Evolutionary conservation across 371 early-diverging fungal species (phyloP), one percentile per base, ranked within the genome.

Genomic region (Actinomortierella wolfii): DNA sequence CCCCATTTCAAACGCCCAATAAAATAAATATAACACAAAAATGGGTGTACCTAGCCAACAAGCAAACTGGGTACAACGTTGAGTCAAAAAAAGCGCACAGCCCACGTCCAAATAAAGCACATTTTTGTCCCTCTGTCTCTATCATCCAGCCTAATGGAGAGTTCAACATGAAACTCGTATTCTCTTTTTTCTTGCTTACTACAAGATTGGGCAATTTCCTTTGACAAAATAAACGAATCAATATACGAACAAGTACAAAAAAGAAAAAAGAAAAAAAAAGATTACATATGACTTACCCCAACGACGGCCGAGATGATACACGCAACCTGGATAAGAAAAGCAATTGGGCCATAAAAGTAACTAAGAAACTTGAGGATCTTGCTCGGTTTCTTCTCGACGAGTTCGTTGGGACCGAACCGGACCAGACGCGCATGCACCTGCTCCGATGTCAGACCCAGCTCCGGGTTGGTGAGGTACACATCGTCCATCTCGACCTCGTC

Each of bases 331-430:
- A 92, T 84, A 54, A 92, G 80, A 74, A 78, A 85, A 15, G 89
- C 83, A 59, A 91, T 90, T 14, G 92, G 79, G 26, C 91, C 91
- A 0, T 78, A 75, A 68, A 92, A 92, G 79, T 89, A 92, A 13
- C 83, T 73, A 20, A 91, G 74, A 71, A 92, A 92, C 78, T 91
- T 90, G 51, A 89, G 69, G 57, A 91, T 39, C 23, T 86, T 87
- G 76, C 82, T 89, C 47, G 76, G 77, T 68, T 84, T 86, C 56
- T 81, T 79, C 70, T 92, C 92, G 8, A 83, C 74, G 51, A 91
- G 59, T 62, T 84, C 82, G 55, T 84, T 84, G 1, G 52, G 53
- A 47, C 85, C 85, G 63, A 84, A 84, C 50, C 67, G 61, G n/a
- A 54, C 64, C 1, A 77, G 59, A 34, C 85, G 80, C 56, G 77